Evolutionary conservation across 139 green algal genomes (phyloP).

Genomic region (Chlorella sorokiniana): DNA sequence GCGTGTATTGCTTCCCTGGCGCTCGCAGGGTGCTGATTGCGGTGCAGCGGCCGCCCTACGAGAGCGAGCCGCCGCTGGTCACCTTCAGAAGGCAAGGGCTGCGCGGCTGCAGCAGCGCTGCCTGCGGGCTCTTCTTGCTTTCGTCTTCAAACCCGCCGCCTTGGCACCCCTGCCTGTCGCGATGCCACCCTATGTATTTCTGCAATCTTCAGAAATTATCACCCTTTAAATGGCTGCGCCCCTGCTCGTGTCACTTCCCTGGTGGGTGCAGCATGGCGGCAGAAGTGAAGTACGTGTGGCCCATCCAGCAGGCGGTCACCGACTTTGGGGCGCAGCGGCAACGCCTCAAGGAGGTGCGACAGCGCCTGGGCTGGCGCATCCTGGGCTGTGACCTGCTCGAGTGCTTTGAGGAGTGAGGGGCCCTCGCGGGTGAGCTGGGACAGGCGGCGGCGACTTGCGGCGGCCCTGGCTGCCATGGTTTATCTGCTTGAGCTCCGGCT

Average conservation of each 20-base stretch:
- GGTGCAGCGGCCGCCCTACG: constrained; percentile 3
- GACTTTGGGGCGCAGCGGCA: constrained; percentile 74
- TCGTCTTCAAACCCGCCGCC: too few species aligned
- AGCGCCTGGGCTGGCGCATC: constrained; percentile 66
- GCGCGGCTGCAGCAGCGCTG: background rate
- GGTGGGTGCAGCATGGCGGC: constrained; percentile 53
- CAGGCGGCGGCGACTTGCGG: too few species aligned
- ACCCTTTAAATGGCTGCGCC: too few species aligned
- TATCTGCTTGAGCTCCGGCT: too few species aligned
- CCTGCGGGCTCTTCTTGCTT: too few species aligned
- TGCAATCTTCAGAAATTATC: too few species aligned
- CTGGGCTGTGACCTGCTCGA: constrained; percentile 81
- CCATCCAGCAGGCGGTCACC: constrained; percentile 69
- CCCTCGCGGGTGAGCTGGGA: too few species aligned
- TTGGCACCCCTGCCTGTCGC: too few species aligned
- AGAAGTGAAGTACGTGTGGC: constrained; percentile 82
- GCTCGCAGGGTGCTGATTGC: constrained; percentile 20
- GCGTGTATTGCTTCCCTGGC: too few species aligned
- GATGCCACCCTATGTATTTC: too few species aligned
- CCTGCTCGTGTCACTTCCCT: too few species aligned
- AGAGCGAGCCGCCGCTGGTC: constrained; percentile 37
- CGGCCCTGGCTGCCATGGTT: too few species aligned
- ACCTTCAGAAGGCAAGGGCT: constrained; percentile 16
- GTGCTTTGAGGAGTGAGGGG: constrained; percentile 64
- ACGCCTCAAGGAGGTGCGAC: constrained; percentile 58